Percentiles rank a stretch among this genome's conserved stretches.
Conservation (phyloP, 1,284 basidiomycete species). For the Xerocomus nothofagi region DNA sequence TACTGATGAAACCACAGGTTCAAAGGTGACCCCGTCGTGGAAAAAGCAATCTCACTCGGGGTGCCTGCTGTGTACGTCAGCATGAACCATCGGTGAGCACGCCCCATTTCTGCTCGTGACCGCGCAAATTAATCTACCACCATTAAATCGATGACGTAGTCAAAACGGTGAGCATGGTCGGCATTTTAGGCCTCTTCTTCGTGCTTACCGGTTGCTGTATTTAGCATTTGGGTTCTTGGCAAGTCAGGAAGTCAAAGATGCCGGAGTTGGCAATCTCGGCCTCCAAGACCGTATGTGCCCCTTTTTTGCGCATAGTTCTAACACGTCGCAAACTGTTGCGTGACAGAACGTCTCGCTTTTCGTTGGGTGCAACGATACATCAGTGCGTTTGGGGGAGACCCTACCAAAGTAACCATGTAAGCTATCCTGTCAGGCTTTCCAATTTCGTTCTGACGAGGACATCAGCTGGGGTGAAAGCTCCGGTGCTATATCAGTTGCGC, state of each 20-base stretch:
- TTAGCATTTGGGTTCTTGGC: conserved; percentile 50
- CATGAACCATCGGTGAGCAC: conserved; percentile 38
- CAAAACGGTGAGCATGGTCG: conserved; percentile 28
- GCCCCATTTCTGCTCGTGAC: too few relatives aligned
- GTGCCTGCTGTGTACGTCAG: conserved; percentile 37
- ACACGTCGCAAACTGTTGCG: neutral
- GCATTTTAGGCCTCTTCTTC: conserved; percentile 31
- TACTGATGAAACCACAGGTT: conserved; percentile 13
- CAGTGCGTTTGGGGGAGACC: conserved; percentile 49
- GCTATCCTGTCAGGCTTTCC: neutral
- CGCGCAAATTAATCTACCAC: neutral
- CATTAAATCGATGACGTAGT: conserved; percentile 9
- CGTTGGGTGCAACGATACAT: conserved; percentile 52
- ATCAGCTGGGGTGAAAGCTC: conserved; percentile 36
- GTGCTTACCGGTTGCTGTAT: neutral
- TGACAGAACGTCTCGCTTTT: conserved; percentile 42
- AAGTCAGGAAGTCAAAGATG: conserved; percentile 49
- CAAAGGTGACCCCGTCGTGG: conserved; percentile 28
- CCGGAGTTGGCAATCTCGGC: conserved; percentile 55
- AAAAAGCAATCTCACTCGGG: conserved; percentile 25
- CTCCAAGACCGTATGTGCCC: conserved; percentile 49
- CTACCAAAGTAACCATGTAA: conserved; percentile 40
- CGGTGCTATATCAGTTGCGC: too few relatives aligned
- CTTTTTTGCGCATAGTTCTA: neutral
- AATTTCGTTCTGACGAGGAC: neutral